Evolutionary conservation across 805 yeast genomes (phyloP).

Genomic region (Starmerella powellii): DNA sequence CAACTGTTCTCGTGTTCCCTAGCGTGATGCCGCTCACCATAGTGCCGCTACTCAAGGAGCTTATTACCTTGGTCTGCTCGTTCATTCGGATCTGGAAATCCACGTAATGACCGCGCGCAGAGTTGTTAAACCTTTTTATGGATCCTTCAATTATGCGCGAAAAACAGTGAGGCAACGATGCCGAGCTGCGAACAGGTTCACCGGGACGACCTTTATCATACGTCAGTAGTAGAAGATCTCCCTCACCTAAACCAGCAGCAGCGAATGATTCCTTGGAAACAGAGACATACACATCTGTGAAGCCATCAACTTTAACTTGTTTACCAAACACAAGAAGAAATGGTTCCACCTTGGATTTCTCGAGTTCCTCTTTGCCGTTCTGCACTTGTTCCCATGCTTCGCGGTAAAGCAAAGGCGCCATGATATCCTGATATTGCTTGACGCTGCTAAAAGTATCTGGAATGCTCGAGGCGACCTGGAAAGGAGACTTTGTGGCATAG

Average conservation of each 20-base stretch:
- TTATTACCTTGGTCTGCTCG: constrained; percentile 37
- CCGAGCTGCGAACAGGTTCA: background rate
- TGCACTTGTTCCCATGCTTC: constrained; percentile 92
- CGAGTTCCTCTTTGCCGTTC: constrained; percentile 47
- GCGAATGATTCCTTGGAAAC: constrained; percentile 41
- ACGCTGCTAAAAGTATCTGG: constrained; percentile 45
- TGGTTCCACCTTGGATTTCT: constrained; percentile 37
- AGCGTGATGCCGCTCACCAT: constrained; percentile 58
- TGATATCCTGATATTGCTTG: constrained; percentile 52
- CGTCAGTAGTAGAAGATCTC: constrained; percentile 62
- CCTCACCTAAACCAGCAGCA: constrained; percentile 51
- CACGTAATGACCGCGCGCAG: constrained; percentile 42
- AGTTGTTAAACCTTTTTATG: constrained; percentile 26
- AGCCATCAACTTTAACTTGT: constrained; percentile 70
- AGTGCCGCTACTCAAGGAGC: constrained; percentile 50
- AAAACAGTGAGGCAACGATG: constrained; percentile 40
- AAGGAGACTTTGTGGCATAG: constrained; percentile 42
- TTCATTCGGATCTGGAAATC: constrained; percentile 66
- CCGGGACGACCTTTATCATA: constrained; percentile 34
- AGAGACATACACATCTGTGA: constrained; percentile 75
- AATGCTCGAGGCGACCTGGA: constrained; percentile 35
- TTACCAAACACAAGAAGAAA: constrained; percentile 63
- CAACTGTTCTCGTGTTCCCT: constrained; percentile 81
- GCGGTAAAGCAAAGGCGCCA: constrained; percentile 69
- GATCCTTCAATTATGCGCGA: constrained; percentile 58